Percentiles rank a stretch among this genome's conserved stretches.
These are phyloP conservation scores for Phoenix roebelenii DNA, from an alignment of 176 grass and related monocot genomes.

Conservation along the genomic window DNA sequence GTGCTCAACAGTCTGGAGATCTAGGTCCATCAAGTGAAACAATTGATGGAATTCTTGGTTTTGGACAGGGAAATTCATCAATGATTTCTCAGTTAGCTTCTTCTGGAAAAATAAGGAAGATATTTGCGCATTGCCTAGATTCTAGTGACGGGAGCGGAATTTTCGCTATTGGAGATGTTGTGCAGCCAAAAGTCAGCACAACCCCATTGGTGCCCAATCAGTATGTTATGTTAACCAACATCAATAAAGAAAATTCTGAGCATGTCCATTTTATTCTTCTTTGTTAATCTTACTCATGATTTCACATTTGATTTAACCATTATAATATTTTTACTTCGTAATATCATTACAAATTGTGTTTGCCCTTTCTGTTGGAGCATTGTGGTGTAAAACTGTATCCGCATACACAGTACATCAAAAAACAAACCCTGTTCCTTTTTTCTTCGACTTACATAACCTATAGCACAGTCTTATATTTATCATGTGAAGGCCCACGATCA, in stretches of 20 bases:
- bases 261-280: neutral
- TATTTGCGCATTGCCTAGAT: conserved; percentile 86
- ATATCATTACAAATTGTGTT: too few species aligned
- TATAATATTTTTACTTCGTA: too few species aligned
- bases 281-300: too few species aligned
- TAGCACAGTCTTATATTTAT: too few species aligned
- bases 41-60: conserved; percentile 90
- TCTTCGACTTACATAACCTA: too few species aligned
- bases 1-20: conserved; percentile 73
- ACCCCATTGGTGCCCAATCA: conserved; percentile 56
- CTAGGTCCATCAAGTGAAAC: conserved; percentile 58
- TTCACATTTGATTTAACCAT: too few species aligned
- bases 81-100: conserved; percentile 67
- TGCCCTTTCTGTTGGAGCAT: too few species aligned
- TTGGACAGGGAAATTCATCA: conserved; percentile 73
- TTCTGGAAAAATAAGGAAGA: conserved; percentile 59
- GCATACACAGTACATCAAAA: too few species aligned
- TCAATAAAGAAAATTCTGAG: neutral
- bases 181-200: conserved; percentile 78
- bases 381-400: too few species aligned
- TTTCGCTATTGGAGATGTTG: conserved; percentile 78
- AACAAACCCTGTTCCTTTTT: too few species aligned
- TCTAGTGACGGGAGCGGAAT: conserved; percentile 73
- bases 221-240: conserved; percentile 34
- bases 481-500: too few species aligned